Conservation (phyloP, 2,329 filamentous ascomycete species). For the Apiospora pterosperma region DNA sequence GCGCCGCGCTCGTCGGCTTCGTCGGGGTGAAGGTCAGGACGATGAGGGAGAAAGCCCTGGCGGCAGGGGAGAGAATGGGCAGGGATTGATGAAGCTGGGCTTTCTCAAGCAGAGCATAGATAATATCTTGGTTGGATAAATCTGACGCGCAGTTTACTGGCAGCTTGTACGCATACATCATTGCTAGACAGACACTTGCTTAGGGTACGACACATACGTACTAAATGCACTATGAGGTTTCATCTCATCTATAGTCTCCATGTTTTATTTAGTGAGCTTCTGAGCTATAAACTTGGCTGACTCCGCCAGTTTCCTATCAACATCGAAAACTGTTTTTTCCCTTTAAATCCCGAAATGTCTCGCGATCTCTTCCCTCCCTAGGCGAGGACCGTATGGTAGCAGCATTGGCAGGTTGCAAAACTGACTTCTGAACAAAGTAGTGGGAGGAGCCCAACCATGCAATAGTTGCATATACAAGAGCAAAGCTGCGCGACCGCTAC, state of each 20-base stretch:
- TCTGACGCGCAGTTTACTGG: not conserved
- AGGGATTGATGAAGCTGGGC: not conserved
- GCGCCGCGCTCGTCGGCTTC: conserved; percentile 62
- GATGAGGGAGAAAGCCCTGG: conserved; percentile 17
- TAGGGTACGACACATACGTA: not conserved
- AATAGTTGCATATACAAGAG: not conserved
- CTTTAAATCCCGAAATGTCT: not conserved
- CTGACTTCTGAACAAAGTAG: not conserved
- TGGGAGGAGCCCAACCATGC: not conserved
- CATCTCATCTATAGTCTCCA: not conserved
- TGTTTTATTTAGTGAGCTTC: not conserved
- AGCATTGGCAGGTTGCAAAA: not conserved
- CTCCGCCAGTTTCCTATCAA: not conserved
- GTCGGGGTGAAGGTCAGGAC: conserved; percentile 46
- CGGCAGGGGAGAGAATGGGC: conserved; percentile 27
- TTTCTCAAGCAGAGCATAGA: not conserved
- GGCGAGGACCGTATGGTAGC: not conserved
- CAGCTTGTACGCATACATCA: not conserved
- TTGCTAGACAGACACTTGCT: not conserved
- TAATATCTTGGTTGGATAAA: not conserved
- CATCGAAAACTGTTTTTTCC: not conserved
- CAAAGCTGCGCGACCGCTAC: too few species aligned
- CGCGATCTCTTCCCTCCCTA: not conserved
- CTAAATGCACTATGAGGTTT: not conserved
- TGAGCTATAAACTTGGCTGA: not conserved